phyloP scores from a whole-genome alignment of 257 asterid genomes.

The Gentiana straminea region DNA sequence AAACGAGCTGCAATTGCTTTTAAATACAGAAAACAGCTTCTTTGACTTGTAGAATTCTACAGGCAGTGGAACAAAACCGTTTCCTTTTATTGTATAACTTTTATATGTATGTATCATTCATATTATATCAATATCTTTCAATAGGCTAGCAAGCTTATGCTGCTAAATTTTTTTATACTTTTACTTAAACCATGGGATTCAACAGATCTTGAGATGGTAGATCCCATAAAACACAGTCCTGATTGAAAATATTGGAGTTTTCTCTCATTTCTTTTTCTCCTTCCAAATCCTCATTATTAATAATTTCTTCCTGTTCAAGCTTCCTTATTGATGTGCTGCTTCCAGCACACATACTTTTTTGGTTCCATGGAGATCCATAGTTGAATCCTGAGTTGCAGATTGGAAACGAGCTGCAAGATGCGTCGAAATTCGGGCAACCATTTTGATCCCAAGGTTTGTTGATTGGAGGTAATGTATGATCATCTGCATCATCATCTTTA shows the following conservation, averaged over 20 bases:
- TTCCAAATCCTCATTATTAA: slow-evolving; percentile 22
- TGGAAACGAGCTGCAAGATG: slow-evolving; percentile 22
- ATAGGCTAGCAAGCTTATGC: too few species aligned
- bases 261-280: slow-evolving; percentile 28
- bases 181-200: slow-evolving; percentile 34
- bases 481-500: slow-evolving; percentile 25
- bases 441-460: slow-evolving; percentile 35
- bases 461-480: background rate
- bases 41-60: too few species aligned
- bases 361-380: slow-evolving; percentile 53
- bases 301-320: slow-evolving; percentile 21
- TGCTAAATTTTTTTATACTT: background rate
- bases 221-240: slow-evolving; percentile 74
- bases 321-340: slow-evolving; percentile 47
- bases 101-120: background rate
- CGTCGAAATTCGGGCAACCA: slow-evolving; percentile 25
- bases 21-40: too few species aligned
- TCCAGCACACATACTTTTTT: slow-evolving; percentile 37
- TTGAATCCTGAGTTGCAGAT: slow-evolving; percentile 39
- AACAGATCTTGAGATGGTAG: slow-evolving; percentile 62
- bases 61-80: too few species aligned
- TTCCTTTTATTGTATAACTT: background rate
- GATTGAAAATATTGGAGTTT: slow-evolving; percentile 35
- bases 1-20: too few species aligned
- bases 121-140: too few species aligned